Evolutionary conservation across 345 rosid species (phyloP).

Genomic region (Durio zibethinus): DNA sequence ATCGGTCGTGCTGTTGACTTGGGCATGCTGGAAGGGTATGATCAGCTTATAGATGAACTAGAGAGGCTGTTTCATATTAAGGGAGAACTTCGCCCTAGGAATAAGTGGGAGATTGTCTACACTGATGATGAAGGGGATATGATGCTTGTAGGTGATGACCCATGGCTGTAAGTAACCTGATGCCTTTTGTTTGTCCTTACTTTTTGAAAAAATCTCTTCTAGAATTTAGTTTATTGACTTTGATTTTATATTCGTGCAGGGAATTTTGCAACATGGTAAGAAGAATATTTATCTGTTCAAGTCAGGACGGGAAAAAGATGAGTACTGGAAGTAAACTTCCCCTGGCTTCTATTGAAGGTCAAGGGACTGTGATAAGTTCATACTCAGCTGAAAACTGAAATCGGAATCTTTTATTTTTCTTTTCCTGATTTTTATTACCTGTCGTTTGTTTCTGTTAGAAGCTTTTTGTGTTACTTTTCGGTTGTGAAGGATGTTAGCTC

Average conservation of each 20-base stretch:
- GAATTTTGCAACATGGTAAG: slow-evolving; percentile 92
- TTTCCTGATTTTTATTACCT: background rate
- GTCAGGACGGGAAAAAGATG: slow-evolving; percentile 81
- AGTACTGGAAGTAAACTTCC: slow-evolving; percentile 47
- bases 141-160: slow-evolving; percentile 97
- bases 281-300: slow-evolving; percentile 72
- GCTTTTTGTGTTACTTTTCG: slow-evolving; percentile 16
- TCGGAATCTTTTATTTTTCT: background rate
- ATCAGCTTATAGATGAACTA: slow-evolving; percentile 63
- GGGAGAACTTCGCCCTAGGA: slow-evolving; percentile 55
- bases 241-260: slow-evolving; percentile 33
- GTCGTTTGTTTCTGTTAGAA: slow-evolving; percentile 12
- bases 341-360: slow-evolving; percentile 47
- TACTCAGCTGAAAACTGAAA: slow-evolving; percentile 47
- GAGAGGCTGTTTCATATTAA: slow-evolving; percentile 77
- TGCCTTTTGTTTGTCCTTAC: background rate
- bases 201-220: background rate
- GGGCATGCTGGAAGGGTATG: slow-evolving; percentile 54
- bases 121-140: slow-evolving; percentile 92
- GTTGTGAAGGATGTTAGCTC: slow-evolving; percentile 30
- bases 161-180: slow-evolving; percentile 73
- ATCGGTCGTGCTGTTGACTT: slow-evolving; percentile 95
- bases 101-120: slow-evolving; percentile 82
- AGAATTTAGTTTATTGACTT: background rate
- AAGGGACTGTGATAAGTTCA: slow-evolving; percentile 52